phyloP scores from a whole-genome alignment of 1,139 yeast genomes.

The Hanseniaspora gamundiae region DNA sequence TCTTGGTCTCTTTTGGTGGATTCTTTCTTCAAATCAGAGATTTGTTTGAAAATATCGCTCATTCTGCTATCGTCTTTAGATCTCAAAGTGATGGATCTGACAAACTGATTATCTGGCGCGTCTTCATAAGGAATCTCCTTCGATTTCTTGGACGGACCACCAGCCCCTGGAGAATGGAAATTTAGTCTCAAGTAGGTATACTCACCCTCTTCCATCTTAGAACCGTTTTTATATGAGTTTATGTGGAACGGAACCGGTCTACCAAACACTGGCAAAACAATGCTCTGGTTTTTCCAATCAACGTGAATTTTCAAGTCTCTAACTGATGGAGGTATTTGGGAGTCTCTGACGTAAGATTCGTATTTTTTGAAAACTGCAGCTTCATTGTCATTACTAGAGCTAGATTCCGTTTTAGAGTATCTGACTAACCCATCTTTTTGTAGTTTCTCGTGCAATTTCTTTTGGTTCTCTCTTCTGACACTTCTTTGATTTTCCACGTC shows the following conservation, averaged over 20 bases:
- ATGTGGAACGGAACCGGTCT: constrained; percentile 98
- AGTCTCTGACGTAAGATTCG: constrained; percentile 87
- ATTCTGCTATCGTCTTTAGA: constrained; percentile 87
- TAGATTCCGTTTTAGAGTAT: constrained; percentile 65
- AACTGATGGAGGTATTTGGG: constrained; percentile 77
- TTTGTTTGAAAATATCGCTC: constrained; percentile 81
- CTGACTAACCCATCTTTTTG: constrained; percentile 76
- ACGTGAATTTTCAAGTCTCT: constrained; percentile 79
- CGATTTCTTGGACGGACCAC: constrained; percentile 55
- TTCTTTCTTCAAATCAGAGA: constrained; percentile 85
- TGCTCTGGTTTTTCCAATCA: constrained; percentile 79
- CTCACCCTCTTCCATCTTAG: constrained; percentile 94
- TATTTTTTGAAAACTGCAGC: constrained; percentile 71
- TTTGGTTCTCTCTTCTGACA: constrained; percentile 73
- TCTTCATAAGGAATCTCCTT: constrained; percentile 87
- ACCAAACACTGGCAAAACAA: constrained; percentile 83
- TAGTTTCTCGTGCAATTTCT: constrained; percentile 69
- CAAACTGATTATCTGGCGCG: constrained; percentile 70
- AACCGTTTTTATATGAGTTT: constrained; percentile 85
- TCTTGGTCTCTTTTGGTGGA: constrained; percentile 86
- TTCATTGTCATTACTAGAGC: constrained; percentile 50
- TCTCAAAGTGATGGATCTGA: constrained; percentile 79
- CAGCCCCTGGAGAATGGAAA: constrained; percentile 87
- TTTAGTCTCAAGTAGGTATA: constrained; percentile 82
- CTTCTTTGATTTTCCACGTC: constrained; percentile 58